Percentiles rank a stretch among this genome's conserved stretches.
These are phyloP conservation scores for Chaetomiaceae sp. DNA, from an alignment of 2,329 filamentous ascomycete species.

Conservation along the genomic window DNA sequence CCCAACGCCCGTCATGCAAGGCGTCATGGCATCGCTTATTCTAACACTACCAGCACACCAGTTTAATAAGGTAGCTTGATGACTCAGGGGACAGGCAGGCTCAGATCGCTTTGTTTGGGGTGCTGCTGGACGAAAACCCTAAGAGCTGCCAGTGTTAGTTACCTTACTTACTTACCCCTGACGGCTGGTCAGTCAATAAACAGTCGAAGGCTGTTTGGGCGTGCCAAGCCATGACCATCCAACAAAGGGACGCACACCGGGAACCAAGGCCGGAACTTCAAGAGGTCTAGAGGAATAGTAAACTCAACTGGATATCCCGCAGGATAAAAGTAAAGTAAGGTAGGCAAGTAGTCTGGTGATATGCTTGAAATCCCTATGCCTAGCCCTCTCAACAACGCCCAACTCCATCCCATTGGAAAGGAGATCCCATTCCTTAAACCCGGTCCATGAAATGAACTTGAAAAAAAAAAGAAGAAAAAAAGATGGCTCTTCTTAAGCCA, in stretches of 20 bases:
- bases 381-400: background rate
- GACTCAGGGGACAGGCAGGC: too few relatives aligned
- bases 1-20: too few relatives aligned
- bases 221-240: constrained; percentile 1
- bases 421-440: background rate
- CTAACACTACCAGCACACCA: too few relatives aligned
- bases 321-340: background rate
- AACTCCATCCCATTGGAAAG: background rate
- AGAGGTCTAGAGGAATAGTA: background rate
- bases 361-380: background rate
- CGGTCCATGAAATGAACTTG: background rate
- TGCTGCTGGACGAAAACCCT: too few relatives aligned
- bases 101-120: too few relatives aligned
- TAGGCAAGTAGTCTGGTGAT: background rate
- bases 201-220: background rate
- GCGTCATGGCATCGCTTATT: too few relatives aligned
- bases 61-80: too few relatives aligned
- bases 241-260: background rate
- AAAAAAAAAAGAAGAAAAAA: too few relatives aligned
- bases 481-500: background rate
- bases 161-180: too few relatives aligned
- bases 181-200: background rate
- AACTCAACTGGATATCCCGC: background rate
- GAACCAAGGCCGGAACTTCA: background rate
- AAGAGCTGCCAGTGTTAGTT: too few relatives aligned